These are phyloP conservation scores for Castanospermum australe DNA, from an alignment of 306 rosid genomes.

Conservation along the genomic window DNA sequence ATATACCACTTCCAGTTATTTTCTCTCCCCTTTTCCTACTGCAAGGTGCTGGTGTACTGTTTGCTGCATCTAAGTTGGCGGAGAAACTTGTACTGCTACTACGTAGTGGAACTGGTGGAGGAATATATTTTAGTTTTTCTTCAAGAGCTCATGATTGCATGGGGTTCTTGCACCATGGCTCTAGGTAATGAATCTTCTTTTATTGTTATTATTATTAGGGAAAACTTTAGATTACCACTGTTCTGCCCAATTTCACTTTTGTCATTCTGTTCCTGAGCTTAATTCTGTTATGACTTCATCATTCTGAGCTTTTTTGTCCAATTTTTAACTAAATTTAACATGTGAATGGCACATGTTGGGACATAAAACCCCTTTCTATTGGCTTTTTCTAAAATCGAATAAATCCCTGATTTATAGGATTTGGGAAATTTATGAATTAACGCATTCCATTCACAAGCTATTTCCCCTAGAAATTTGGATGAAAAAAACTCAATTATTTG, in stretches of 20 bases:
- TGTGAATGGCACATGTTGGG: slow-evolving; percentile 4
- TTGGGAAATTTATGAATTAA: background rate
- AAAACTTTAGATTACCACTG: background rate
- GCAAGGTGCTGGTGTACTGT: slow-evolving; percentile 81
- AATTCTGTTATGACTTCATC: background rate
- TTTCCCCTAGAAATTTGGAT: slow-evolving; percentile 3
- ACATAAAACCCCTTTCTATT: background rate
- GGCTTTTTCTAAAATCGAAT: slow-evolving; percentile 17
- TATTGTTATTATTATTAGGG: background rate
- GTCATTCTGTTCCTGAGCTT: background rate
- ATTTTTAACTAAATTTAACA: slow-evolving; percentile 13
- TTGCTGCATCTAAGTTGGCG: slow-evolving; percentile 68
- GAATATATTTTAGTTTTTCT: slow-evolving; percentile 74
- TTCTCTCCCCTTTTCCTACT: slow-evolving; percentile 84
- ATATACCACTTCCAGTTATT: slow-evolving; percentile 69
- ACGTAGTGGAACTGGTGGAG: slow-evolving; percentile 65
- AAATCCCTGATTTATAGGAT: background rate
- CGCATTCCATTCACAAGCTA: background rate
- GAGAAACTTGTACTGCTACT: slow-evolving; percentile 77
- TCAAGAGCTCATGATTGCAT: slow-evolving; percentile 77
- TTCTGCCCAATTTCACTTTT: background rate
- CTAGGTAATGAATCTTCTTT: slow-evolving; percentile 61
- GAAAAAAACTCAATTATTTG: background rate
- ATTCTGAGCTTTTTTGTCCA: background rate
- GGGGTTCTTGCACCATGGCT: slow-evolving; percentile 94